phyloP scores from a whole-genome alignment of 306 rosid genomes.

The Rubus idaeus region DNA sequence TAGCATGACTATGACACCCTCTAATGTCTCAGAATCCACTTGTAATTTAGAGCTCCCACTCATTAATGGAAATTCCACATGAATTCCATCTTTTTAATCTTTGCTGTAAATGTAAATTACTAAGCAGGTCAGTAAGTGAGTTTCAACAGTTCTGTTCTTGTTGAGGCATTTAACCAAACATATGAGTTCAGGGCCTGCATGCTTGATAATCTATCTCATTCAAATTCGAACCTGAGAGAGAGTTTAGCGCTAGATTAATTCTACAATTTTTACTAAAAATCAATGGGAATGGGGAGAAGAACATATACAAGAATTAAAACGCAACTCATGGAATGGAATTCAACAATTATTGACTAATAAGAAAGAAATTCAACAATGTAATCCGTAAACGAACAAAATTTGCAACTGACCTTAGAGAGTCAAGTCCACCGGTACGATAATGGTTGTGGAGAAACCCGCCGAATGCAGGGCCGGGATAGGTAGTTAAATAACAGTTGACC shows the following conservation, averaged over 20 bases:
- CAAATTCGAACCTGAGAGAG: neutral
- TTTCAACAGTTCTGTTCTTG: too few species aligned
- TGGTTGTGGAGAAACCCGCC: too few species aligned
- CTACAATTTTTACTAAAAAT: neutral
- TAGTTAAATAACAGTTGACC: too few species aligned
- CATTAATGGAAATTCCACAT: neutral
- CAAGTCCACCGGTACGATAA: neutral
- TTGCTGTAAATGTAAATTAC: neutral
- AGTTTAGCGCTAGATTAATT: neutral
- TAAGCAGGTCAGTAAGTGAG: neutral
- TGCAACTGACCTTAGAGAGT: neutral
- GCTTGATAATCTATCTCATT: too few species aligned
- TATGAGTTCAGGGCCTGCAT: too few species aligned
- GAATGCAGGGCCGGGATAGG: too few species aligned
- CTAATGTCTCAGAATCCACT: neutral
- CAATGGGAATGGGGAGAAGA: neutral
- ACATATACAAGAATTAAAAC: neutral
- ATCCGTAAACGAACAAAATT: neutral
- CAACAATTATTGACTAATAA: neutral
- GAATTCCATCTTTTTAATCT: neutral
- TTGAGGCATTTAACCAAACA: too few species aligned
- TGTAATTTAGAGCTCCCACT: conserved; percentile 7
- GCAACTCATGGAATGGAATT: neutral
- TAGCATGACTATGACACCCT: neutral
- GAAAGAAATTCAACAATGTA: neutral